phyloP scores from a whole-genome alignment of 305 asterid genomes.

The Nicotiana rustica region DNA sequence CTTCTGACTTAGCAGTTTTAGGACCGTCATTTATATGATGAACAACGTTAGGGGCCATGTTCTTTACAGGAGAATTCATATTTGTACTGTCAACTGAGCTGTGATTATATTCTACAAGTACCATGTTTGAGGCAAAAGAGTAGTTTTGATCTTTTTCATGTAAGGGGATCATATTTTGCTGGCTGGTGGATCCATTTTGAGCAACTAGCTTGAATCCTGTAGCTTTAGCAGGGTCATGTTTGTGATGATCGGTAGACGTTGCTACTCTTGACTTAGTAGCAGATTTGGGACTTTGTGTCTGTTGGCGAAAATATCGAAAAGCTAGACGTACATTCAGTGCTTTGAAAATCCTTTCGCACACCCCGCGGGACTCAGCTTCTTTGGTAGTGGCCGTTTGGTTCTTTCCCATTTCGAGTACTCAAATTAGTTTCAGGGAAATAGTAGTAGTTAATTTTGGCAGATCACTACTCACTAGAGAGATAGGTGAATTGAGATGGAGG shows the following conservation, averaged over 20 bases:
- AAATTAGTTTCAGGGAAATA: background rate
- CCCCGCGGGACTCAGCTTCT: slow-evolving; percentile 21
- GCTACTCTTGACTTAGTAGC: background rate
- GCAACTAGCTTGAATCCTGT: background rate
- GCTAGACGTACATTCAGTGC: background rate
- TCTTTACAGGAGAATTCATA: background rate
- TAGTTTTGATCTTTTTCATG: slow-evolving; percentile 15
- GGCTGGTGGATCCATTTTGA: slow-evolving; percentile 17
- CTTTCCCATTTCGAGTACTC: slow-evolving; percentile 33
- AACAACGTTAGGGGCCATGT: background rate
- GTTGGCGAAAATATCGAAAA: background rate
- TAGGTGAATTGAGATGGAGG: background rate
- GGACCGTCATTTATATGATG: background rate
- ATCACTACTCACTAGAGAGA: background rate
- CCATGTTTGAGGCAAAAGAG: background rate
- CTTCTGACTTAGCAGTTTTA: background rate
- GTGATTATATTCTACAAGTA: slow-evolving; percentile 27
- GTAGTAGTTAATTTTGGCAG: too few relatives aligned
- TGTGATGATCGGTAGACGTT: background rate
- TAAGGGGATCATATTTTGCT: background rate
- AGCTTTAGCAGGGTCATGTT: background rate
- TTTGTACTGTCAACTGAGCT: background rate
- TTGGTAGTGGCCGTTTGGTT: slow-evolving; percentile 20
- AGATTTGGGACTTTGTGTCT: background rate
- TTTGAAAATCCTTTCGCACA: slow-evolving; percentile 12